These are phyloP conservation scores for Sisymbrium irio DNA, from an alignment of 345 rosid genomes.

Conservation along the genomic window DNA sequence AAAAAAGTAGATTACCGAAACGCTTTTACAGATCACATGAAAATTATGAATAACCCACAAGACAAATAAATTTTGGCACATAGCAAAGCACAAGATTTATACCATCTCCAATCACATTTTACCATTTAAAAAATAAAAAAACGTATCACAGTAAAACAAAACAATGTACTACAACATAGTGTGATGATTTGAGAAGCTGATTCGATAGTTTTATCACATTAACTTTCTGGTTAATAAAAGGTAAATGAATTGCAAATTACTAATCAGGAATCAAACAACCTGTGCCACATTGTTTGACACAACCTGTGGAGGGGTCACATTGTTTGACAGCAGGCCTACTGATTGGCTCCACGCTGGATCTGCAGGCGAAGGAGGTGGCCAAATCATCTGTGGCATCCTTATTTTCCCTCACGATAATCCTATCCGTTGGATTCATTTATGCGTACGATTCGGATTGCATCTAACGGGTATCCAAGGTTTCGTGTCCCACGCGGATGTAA, in stretches of 20 bases:
- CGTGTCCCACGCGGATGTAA: conserved; percentile 1
- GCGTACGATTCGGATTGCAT: conserved; percentile 12
- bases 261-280: conserved; percentile 7
- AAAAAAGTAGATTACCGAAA: background rate
- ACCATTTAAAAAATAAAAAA: background rate
- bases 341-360: conserved; percentile 34
- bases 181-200: background rate
- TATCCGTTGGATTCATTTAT: conserved; percentile 10
- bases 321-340: conserved; percentile 26
- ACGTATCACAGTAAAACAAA: background rate
- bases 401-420: background rate
- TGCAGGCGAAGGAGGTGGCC: conserved; percentile 13
- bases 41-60: conserved; percentile 8
- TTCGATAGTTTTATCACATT: background rate
- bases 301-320: conserved; percentile 21
- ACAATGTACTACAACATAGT: background rate
- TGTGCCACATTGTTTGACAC: conserved; percentile 28
- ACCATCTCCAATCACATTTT: background rate
- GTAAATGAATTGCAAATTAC: background rate
- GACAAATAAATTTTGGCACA: background rate
- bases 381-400: conserved; percentile 11
- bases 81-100: background rate
- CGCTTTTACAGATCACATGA: conserved; percentile 3
- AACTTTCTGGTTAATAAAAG: background rate
- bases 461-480: conserved; percentile 7